Evolutionary conservation across 108 stramenopile species (phyloP).

Genomic region (Pseudonitzschia delicatissima): DNA sequence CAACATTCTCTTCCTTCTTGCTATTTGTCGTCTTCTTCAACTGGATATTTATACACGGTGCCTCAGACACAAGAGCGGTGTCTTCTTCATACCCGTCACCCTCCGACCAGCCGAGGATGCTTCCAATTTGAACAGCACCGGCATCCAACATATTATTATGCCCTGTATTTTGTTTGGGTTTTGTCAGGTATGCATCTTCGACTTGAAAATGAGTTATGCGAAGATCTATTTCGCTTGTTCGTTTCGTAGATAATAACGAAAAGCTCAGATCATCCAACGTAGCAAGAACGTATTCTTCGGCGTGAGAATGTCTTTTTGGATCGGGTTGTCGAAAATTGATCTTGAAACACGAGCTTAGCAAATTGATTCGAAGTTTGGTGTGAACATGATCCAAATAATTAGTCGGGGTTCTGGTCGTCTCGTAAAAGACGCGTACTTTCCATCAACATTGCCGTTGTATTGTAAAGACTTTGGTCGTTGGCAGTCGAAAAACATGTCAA

Average conservation of each 20-base stretch:
- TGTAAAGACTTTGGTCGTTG: slow-evolving; percentile 68
- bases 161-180: not conserved
- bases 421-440: slow-evolving; percentile 16
- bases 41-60: slow-evolving; percentile 45
- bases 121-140: slow-evolving; percentile 33
- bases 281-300: slow-evolving; percentile 53
- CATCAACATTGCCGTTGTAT: slow-evolving; percentile 44
- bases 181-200: slow-evolving; percentile 49
- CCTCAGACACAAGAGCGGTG: slow-evolving; percentile 30
- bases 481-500: slow-evolving; percentile 86
- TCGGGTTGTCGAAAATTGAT: slow-evolving; percentile 25
- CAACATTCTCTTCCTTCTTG: slow-evolving; percentile 1
- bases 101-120: slow-evolving; percentile 25
- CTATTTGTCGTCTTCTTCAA: slow-evolving; percentile 16
- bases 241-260: slow-evolving; percentile 25
- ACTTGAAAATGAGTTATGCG: slow-evolving; percentile 62
- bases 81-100: slow-evolving; percentile 29
- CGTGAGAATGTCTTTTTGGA: not conserved
- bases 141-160: slow-evolving; percentile 6
- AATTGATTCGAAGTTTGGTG: slow-evolving; percentile 51
- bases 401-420: not conserved
- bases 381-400: slow-evolving; percentile 30
- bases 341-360: slow-evolving; percentile 52
- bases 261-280: slow-evolving; percentile 53
- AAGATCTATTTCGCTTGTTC: slow-evolving; percentile 32